phyloP scores from a whole-genome alignment of 345 rosid genomes.

The Brassica cretica region DNA sequence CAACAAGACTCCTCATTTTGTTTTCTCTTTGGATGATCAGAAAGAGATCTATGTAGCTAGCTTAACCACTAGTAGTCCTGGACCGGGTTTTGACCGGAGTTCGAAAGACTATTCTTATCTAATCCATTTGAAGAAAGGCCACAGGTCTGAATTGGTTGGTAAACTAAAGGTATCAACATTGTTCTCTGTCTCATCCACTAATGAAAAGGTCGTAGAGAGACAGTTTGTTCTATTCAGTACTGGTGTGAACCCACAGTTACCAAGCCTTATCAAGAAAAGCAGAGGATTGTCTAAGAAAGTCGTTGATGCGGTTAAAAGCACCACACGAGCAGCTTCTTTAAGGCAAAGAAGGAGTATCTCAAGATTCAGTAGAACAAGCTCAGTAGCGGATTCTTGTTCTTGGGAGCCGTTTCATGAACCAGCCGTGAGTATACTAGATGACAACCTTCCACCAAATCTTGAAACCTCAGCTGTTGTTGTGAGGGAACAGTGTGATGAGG shows the following conservation, averaged over 20 bases:
- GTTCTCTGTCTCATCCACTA: slow-evolving; percentile 46
- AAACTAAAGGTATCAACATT: slow-evolving; percentile 66
- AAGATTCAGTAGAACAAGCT: slow-evolving; percentile 55
- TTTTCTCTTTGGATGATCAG: slow-evolving; percentile 72
- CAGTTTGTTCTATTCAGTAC: slow-evolving; percentile 69
- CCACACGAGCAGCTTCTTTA: slow-evolving; percentile 18
- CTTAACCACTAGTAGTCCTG: slow-evolving; percentile 43
- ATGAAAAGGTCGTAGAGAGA: slow-evolving; percentile 59
- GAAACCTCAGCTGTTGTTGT: slow-evolving; percentile 77
- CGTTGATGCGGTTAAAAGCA: slow-evolving; percentile 50
- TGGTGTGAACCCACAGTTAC: slow-evolving; percentile 47
- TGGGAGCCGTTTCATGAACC: slow-evolving; percentile 52
- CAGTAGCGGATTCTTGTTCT: slow-evolving; percentile 46
- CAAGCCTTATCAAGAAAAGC: slow-evolving; percentile 44
- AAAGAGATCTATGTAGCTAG: slow-evolving; percentile 64
- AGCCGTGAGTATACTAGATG: slow-evolving; percentile 45
- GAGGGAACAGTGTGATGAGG: slow-evolving; percentile 53
- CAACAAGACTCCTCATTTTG: slow-evolving; percentile 65
- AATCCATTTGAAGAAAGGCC: slow-evolving; percentile 53
- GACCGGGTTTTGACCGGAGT: slow-evolving; percentile 21
- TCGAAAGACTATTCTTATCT: slow-evolving; percentile 55
- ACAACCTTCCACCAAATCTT: slow-evolving; percentile 62
- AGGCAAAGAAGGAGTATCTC: slow-evolving; percentile 66
- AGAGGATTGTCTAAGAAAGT: slow-evolving; percentile 75
- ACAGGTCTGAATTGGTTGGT: slow-evolving; percentile 62